Base-by-base conservation (phyloP, 257 asterid species). In the Ilex aquifolium region DNA sequence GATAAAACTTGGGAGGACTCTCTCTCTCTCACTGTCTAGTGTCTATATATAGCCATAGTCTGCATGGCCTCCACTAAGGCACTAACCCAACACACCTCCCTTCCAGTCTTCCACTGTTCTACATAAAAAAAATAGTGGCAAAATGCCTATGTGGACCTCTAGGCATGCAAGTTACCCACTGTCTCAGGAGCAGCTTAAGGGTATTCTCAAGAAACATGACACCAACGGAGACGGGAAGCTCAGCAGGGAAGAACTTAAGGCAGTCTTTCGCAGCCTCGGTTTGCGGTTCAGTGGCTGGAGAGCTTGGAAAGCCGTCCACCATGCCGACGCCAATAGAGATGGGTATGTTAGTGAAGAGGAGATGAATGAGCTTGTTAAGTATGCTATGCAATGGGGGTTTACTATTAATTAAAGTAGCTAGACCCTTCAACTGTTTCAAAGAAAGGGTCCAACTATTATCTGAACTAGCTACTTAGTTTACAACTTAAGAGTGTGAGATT, bases 221-320 rank as follows among this genome's bases (percentile, higher is more conserved):
- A 65, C 27, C 31, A 66, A 74, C 58, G 62, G 71, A 0, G 79
- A 68, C 27, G 65, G 61, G 2, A 32, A 55, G 31, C 13, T 74
- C 4, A 44, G 31, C 29, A 69, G 16, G 65, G 32, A 51, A 2
- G 75, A 74, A 10, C 27, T 74, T 42, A 60, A 13, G 62, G 67
- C 11, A 8, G 79, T 65, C 1, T 69, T 68, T 32, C 16, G 32
- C 32, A 32, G 27, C 0, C 53, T 73, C 7, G 78, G 78, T 1
- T 63, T 70, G 7, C 10, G 7, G 0, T 10, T 63, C 10, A 74
- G 70, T 0, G 46, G 67, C 2, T 64, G 71, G 65, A 57, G 74
- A 53, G 74, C 74, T 13, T 10, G 14, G 7, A 56, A 59, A 3
- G 63, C 64, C 5, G 55, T 63, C 39, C 11, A 14, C 5, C 29